Conservation (phyloP, 495 filamentous ascomycete genomes). For the Tuber melanosporum region DNA sequence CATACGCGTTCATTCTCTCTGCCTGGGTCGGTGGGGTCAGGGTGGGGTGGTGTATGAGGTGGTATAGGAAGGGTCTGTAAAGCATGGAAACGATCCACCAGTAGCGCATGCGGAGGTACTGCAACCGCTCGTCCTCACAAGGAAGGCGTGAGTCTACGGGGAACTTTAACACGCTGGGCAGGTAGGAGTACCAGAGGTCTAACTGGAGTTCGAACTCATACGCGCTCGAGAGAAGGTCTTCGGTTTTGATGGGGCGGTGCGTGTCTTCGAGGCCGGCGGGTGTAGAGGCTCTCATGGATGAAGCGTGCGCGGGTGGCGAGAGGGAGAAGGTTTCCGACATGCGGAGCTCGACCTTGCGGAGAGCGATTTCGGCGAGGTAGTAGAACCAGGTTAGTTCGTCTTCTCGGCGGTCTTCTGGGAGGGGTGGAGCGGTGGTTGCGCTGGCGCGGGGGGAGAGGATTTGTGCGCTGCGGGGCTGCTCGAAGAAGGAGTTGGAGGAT, state of each 20-base stretch:
- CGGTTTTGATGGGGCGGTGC: slow-evolving; percentile 11
- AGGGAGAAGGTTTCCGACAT: slow-evolving; percentile 25
- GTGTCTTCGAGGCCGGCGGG: neutral
- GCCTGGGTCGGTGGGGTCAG: slow-evolving; percentile 2
- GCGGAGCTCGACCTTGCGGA: slow-evolving; percentile 37
- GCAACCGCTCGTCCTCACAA: slow-evolving; percentile 30
- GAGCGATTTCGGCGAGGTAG: slow-evolving; percentile 43
- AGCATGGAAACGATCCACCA: slow-evolving; percentile 33
- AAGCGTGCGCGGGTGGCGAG: slow-evolving; percentile 10
- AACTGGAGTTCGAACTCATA: slow-evolving; percentile 37
- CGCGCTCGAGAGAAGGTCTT: slow-evolving; percentile 30
- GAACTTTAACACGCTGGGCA: slow-evolving; percentile 33
- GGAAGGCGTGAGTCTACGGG: slow-evolving; percentile 15
- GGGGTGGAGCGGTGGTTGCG: neutral
- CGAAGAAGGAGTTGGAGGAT: slow-evolving; percentile 32
- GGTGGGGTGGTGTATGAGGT: slow-evolving; percentile 29
- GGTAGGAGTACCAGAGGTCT: slow-evolving; percentile 29
- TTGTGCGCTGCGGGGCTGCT: slow-evolving; percentile 32
- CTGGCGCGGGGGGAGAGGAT: neutral
- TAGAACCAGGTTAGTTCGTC: slow-evolving; percentile 43
- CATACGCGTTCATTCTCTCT: slow-evolving; percentile 21
- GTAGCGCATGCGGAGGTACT: slow-evolving; percentile 32
- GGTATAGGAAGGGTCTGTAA: slow-evolving; percentile 36
- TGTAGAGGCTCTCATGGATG: slow-evolving; percentile 8
- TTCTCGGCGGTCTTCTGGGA: slow-evolving; percentile 24